Evolutionary conservation across 2,329 filamentous ascomycete species (phyloP).

Genomic region (Clonostachys rhizophaga): DNA sequence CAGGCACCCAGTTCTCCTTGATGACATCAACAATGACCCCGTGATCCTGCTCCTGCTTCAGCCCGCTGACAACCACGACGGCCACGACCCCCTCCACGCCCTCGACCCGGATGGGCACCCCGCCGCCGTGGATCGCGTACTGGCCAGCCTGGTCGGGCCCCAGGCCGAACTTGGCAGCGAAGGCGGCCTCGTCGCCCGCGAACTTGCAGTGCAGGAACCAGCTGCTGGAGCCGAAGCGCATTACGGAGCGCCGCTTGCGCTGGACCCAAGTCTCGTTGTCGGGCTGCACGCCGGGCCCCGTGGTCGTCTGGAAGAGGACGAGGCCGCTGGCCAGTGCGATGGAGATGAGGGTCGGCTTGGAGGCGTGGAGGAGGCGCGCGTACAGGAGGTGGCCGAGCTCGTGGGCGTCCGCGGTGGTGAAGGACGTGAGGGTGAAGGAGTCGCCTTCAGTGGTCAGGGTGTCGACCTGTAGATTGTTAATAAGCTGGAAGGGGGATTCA

Average conservation of each 20-base stretch:
- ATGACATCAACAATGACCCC: slow-evolving; percentile 69
- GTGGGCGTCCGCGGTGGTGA: slow-evolving; percentile 62
- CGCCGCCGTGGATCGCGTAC: slow-evolving; percentile 78
- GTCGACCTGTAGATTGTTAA: slow-evolving; percentile 11
- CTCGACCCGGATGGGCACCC: slow-evolving; percentile 64
- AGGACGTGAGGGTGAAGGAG: slow-evolving; percentile 41
- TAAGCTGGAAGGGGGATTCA: not conserved
- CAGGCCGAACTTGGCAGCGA: slow-evolving; percentile 62
- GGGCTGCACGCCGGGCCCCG: slow-evolving; percentile 60
- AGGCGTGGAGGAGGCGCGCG: slow-evolving; percentile 51
- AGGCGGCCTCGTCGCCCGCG: slow-evolving; percentile 55
- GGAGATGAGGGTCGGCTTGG: slow-evolving; percentile 51
- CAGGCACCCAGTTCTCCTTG: slow-evolving; percentile 38
- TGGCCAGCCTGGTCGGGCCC: slow-evolving; percentile 47
- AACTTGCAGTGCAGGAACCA: slow-evolving; percentile 71
- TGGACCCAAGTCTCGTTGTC: slow-evolving; percentile 70
- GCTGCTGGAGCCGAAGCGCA: slow-evolving; percentile 65
- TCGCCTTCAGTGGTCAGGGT: slow-evolving; percentile 27
- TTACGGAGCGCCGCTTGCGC: slow-evolving; percentile 67
- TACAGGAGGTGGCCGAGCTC: slow-evolving; percentile 61
- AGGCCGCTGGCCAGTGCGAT: slow-evolving; percentile 57
- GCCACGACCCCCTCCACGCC: slow-evolving; percentile 74
- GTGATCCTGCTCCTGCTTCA: slow-evolving; percentile 76
- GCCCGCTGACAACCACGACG: slow-evolving; percentile 69
- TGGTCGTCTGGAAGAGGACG: slow-evolving; percentile 65